phyloP scores from a whole-genome alignment of 441 rosid genomes.

The Heliophila coronopifolia region DNA sequence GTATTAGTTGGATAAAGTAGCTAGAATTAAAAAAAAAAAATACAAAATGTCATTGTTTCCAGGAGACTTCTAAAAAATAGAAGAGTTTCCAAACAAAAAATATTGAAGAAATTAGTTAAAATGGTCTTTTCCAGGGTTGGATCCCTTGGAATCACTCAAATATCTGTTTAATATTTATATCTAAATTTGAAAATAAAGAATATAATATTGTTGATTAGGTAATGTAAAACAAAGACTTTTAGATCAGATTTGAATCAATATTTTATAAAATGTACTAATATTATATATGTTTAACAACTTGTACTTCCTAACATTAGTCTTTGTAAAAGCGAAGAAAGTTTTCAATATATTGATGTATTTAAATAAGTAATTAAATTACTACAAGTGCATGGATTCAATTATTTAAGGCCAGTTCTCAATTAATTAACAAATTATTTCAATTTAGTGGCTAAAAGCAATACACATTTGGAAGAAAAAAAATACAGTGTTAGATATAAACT shows the following conservation, averaged over 20 bases:
- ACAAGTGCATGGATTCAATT: no score
- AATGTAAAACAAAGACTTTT: constrained; percentile 4
- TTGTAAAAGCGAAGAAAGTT: no score
- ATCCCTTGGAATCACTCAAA: constrained; percentile 19
- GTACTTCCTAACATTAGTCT: no score
- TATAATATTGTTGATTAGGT: constrained; percentile 16
- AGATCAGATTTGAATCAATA: constrained; percentile 15
- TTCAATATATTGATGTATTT: no score
- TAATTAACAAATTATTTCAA: no score
- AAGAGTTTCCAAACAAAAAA: constrained; percentile 19
- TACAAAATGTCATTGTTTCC: constrained; percentile 21
- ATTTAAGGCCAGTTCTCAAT: no score
- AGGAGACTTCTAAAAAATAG: constrained; percentile 23
- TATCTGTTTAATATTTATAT: not conserved
- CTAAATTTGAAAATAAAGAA: not conserved
- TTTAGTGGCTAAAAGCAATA: no score
- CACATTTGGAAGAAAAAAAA: no score
- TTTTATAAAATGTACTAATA: not conserved
- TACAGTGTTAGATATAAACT: no score
- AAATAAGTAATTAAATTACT: no score
- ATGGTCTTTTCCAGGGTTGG: constrained; percentile 20
- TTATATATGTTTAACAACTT: constrained; percentile 6
- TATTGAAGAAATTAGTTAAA: constrained; percentile 22
- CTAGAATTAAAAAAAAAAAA: not conserved
- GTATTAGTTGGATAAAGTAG: constrained; percentile 1